phyloP scores from a whole-genome alignment of 106 monocot genomes.

The Dendrobium chrysotoxum region DNA sequence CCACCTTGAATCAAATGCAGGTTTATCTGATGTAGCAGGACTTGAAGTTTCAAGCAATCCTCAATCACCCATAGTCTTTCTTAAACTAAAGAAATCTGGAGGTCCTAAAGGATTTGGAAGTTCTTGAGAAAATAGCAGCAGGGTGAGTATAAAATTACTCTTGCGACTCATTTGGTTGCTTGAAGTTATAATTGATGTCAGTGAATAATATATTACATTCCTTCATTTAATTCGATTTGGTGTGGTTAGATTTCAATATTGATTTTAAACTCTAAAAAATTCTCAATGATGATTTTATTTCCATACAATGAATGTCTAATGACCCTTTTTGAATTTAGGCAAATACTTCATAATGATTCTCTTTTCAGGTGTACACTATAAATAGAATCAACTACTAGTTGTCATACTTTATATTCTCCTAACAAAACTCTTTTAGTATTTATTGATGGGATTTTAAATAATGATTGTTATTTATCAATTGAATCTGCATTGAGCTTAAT shows the following conservation, averaged over 20 bases:
- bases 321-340: neutral
- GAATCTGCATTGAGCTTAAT: too few relatives aligned
- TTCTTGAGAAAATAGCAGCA: constrained; percentile 22
- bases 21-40: constrained; percentile 15
- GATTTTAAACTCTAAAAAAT: neutral
- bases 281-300: too few relatives aligned
- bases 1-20: constrained; percentile 5
- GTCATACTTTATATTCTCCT: neutral
- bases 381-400: neutral
- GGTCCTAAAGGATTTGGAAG: constrained; percentile 16
- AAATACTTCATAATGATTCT: constrained; percentile 42
- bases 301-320: neutral
- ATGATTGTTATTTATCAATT: neutral
- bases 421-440: neutral
- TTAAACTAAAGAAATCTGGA: constrained; percentile 11
- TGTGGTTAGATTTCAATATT: neutral
- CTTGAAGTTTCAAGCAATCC: constrained; percentile 18
- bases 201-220: neutral
- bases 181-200: neutral
- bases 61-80: constrained; percentile 18
- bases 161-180: neutral
- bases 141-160: constrained; percentile 7
- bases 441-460: neutral
- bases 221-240: neutral
- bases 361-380: neutral